phyloP scores from a whole-genome alignment of 129 eudicot genomes.

The Ambrosia artemisiifolia region DNA sequence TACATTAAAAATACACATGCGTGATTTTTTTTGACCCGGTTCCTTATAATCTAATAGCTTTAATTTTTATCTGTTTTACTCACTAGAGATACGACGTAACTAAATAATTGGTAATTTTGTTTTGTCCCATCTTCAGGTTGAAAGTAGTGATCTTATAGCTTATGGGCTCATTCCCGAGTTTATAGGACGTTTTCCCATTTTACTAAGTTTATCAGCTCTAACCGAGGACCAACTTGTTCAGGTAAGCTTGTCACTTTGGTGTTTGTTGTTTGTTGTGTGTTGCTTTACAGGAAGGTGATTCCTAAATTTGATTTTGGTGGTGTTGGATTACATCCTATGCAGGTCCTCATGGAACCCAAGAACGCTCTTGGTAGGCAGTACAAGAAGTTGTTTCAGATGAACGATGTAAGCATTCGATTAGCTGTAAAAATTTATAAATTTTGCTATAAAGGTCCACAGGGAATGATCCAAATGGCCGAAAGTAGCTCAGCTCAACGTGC shows the following conservation, averaged over 20 bases:
- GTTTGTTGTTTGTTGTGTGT: background rate
- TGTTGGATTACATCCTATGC: constrained; percentile 3
- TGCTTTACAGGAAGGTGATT: background rate
- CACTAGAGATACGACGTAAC: too few species aligned
- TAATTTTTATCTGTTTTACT: background rate
- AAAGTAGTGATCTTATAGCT: constrained; percentile 90
- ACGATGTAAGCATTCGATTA: constrained; percentile 57
- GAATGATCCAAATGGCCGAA: background rate
- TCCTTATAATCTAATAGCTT: too few species aligned
- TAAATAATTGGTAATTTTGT: background rate
- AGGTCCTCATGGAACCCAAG: constrained; percentile 83
- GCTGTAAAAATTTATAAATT: background rate
- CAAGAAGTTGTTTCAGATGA: constrained; percentile 85
- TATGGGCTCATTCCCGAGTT: constrained; percentile 94
- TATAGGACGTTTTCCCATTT: constrained; percentile 89
- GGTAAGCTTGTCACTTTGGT: constrained; percentile 31
- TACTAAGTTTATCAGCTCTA: constrained; percentile 76
- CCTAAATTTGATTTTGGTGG: background rate
- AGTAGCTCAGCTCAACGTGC: background rate
- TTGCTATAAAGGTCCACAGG: background rate
- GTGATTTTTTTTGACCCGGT: background rate
- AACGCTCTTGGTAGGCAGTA: constrained; percentile 90
- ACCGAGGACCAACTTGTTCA: constrained; percentile 87
- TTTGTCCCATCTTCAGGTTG: constrained; percentile 50
- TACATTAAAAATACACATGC: background rate